Base-by-base conservation (phyloP, 805 yeast species). In the Priceomyces melissophilus region DNA sequence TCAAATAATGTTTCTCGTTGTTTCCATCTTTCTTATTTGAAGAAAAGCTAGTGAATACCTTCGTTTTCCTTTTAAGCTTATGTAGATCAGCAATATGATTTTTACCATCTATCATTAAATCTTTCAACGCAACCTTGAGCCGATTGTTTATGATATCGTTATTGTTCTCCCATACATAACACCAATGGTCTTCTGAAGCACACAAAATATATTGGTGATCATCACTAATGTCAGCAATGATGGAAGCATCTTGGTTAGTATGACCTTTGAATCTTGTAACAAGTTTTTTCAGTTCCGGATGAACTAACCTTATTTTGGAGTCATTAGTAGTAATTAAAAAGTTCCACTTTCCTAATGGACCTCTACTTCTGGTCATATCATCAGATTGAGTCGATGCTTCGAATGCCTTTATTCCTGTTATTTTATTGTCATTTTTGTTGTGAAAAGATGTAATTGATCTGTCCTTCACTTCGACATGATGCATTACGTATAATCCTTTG, bases 151-250 rank as follows among this genome's bases (percentile, higher is more conserved):
- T 65, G 50, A 64, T 65, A 28, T 61, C 53, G 40, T 69, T 67
- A 46, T 69, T 63, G 49, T 70, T 60, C 41, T 75, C 73, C 98
- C 98, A 91, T 10, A 87, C 65, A 54, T 89, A 90, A 10, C 86
- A 78, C 81, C 89, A 81, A 50, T 86, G 87, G 62, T 90, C 93
- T 57, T 90, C 96, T 10, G 95, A 63, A 0, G 96, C 96, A 6
- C 85, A 72, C 7, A 89, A 73, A 4, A 89, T 73, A 53, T 76
- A 78, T 10, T 63, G 54, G 39, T 69, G 63, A 50, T 81, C 81
- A 38, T 79, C 87, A 16, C 82, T 77, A 2, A 76, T 54, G 0
- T 77, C 61, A 0, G 96, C 96, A 10, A 71, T 70, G 38, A 86
- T 84, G 32, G 87, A 88, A 4, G 91, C 78, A 35, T 81, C 76